phyloP scores from a whole-genome alignment of 352 stramenopile species.

The Phytopythium aichiense region DNA sequence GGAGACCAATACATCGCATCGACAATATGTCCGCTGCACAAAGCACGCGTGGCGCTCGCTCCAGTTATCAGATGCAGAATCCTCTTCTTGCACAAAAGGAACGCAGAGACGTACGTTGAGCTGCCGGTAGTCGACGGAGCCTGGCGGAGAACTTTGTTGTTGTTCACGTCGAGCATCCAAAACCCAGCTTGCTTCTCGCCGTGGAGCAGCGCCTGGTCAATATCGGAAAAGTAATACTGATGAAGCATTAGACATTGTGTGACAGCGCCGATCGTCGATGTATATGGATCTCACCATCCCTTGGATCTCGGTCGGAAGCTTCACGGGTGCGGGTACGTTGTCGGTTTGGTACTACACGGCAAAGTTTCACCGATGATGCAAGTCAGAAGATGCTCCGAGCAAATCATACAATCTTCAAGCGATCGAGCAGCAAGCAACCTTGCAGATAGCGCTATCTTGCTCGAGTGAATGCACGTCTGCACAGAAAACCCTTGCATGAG shows the following conservation, averaged over 20 bases:
- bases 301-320: slow-evolving; percentile 8
- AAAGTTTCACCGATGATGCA: not conserved
- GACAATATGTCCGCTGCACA: slow-evolving; percentile 17
- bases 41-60: not conserved
- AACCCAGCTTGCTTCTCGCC: slow-evolving; percentile 29
- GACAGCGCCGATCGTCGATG: not conserved
- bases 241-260: not conserved
- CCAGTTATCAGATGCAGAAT: not conserved
- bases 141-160: not conserved
- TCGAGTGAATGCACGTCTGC: not conserved
- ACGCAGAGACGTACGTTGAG: not conserved
- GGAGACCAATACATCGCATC: slow-evolving; percentile 40
- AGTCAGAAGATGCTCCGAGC: not conserved
- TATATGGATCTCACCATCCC: slow-evolving; percentile 26
- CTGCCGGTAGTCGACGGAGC: not conserved
- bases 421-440: not conserved
- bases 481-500: not conserved
- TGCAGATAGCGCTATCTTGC: not conserved
- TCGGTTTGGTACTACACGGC: not conserved
- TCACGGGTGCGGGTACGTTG: not conserved
- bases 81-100: not conserved
- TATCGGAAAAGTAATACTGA: slow-evolving; percentile 30
- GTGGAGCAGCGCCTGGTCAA: slow-evolving; percentile 38
- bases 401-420: not conserved
- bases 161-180: slow-evolving; percentile 26